Conservation (phyloP, 306 rosid species). For the Begonia peltatifolia region DNA sequence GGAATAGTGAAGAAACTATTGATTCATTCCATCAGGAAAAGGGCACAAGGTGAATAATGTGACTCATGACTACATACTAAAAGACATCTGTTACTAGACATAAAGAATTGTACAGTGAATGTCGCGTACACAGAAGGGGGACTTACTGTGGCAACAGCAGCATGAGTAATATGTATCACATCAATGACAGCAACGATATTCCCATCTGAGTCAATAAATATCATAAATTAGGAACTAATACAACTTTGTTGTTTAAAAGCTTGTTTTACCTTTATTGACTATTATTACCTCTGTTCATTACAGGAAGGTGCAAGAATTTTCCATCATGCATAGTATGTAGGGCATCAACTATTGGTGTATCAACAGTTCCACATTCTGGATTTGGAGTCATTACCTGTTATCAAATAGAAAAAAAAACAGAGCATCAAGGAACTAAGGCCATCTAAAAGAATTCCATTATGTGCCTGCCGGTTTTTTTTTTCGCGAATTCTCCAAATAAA, state of each 20-base stretch:
- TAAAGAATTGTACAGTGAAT: background rate
- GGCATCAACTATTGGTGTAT: constrained; percentile 90
- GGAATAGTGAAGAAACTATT: background rate
- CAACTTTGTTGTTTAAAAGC: background rate
- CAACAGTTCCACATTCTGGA: constrained; percentile 73
- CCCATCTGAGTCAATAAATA: constrained; percentile 46
- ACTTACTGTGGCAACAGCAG: constrained; percentile 87
- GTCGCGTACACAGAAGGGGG: background rate
- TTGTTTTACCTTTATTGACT: background rate
- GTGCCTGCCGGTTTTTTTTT: too few relatives aligned
- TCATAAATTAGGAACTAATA: constrained; percentile 13
- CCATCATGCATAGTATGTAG: constrained; percentile 91
- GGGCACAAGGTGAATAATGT: too few relatives aligned
- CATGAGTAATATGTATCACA: constrained; percentile 80
- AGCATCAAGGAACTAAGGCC: too few relatives aligned
- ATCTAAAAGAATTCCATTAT: too few relatives aligned
- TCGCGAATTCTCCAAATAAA: background rate
- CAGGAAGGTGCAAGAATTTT: constrained; percentile 85
- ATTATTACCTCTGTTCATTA: constrained; percentile 62
- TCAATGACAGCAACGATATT: constrained; percentile 54
- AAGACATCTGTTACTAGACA: background rate
- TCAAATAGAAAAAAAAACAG: constrained; percentile 11
- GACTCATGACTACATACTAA: too few relatives aligned
- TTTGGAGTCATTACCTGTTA: constrained; percentile 79
- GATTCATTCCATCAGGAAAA: too few relatives aligned